Conservation (phyloP, 805 yeast species). For the Debaryomyces prosopidis region DNA sequence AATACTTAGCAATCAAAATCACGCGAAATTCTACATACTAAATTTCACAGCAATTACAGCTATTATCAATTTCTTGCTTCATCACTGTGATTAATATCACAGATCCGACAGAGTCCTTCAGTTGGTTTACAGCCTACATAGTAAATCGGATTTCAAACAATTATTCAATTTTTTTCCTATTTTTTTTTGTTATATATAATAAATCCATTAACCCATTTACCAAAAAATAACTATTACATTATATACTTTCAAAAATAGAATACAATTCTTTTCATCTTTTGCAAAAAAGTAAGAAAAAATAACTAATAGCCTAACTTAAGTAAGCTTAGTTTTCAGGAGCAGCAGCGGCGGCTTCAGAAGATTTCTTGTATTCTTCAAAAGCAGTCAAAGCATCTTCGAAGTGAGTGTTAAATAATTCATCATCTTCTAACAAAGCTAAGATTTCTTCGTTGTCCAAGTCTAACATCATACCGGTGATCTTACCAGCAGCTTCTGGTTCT, state of each 20-base stretch:
- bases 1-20: not conserved
- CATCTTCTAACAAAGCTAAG: conserved; percentile 84
- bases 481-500: conserved; percentile 95
- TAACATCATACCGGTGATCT: conserved; percentile 97
- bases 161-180: conserved; percentile 18
- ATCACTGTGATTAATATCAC: too few species aligned
- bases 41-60: too few species aligned
- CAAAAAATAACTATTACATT: conserved; percentile 18
- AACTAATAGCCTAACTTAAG: conserved; percentile 2
- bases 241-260: conserved; percentile 21
- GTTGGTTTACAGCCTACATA: too few species aligned
- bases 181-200: conserved; percentile 18
- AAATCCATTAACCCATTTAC: conserved; percentile 26
- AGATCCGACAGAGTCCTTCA: too few species aligned
- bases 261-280: conserved; percentile 9
- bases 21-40: not conserved
- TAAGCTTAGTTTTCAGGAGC: conserved; percentile 15
- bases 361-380: conserved; percentile 84
- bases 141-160: conserved; percentile 1
- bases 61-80: too few species aligned
- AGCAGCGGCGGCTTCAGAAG: conserved; percentile 36
- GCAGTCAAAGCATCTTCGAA: conserved; percentile 94
- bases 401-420: conserved; percentile 83
- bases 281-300: conserved; percentile 7
- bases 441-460: conserved; percentile 93